Conservation (phyloP, 1,139 yeast species). For the Saccharomyces hybrid region DNA sequence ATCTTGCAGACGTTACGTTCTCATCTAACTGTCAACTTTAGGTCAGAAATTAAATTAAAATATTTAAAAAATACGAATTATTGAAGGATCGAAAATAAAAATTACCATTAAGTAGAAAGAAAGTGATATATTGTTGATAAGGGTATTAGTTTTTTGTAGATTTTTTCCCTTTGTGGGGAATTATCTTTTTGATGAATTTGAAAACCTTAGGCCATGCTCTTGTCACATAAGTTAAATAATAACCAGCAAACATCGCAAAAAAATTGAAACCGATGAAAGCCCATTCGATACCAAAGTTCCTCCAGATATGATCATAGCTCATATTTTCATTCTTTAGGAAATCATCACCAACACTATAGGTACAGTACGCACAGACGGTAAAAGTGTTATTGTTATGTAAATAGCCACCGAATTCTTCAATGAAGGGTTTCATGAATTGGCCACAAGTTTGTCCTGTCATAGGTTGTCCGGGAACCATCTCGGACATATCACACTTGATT, state of each 20-base stretch:
- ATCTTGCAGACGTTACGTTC: no score
- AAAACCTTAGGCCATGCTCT: conserved; percentile 20
- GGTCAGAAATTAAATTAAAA: no score
- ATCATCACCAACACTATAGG: no score
- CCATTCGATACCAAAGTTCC: conserved; percentile 50
- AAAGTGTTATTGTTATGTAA: no score
- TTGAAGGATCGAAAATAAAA: background rate
- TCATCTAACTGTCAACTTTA: no score
- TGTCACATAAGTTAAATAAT: conserved; percentile 30
- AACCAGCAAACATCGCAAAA: conserved; percentile 37
- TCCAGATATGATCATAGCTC: conserved; percentile 44
- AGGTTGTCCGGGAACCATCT: no score
- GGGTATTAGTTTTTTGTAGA: background rate
- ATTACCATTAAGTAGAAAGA: background rate
- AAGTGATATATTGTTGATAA: background rate
- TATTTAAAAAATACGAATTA: background rate
- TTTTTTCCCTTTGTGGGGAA: background rate
- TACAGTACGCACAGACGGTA: no score
- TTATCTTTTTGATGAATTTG: background rate
- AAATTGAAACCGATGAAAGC: conserved; percentile 43
- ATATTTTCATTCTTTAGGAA: conserved; percentile 37
- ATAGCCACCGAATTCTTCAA: no score
- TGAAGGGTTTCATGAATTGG: no score
- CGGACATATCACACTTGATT: no score
- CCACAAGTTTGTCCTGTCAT: no score